Evolutionary conservation across 352 stramenopile genomes (phyloP), one percentile per base, ranked within the genome.

Genomic region (Pythium phragmiticola): DNA sequence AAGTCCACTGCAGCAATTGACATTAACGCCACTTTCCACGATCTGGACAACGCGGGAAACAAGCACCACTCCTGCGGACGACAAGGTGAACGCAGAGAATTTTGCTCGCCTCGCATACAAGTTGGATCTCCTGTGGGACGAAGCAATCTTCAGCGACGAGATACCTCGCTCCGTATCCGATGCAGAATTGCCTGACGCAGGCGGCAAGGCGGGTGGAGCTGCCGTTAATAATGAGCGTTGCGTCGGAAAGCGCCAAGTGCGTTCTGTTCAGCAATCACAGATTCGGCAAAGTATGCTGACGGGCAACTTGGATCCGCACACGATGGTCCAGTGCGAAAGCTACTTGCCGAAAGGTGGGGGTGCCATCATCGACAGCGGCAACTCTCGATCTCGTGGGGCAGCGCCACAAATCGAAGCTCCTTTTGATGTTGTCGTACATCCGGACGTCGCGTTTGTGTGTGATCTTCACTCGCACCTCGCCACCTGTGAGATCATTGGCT

Each of bases 401-500:
- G 63, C 63, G 6, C 60, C 69, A 12, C 81, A 49, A 17, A 54
- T 89, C 23, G 71, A 77, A 13, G 80, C 96, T 26, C 94, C 94
- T 8, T 98, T 97, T 62, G 73, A 76, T 17, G 80, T 98, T 19
- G 47, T 82, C 37, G 89, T 98, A 7, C 88, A 97, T 63, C 91
- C 94, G 13, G 88, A 98, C 51, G 92, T 81, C 5, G 81, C 79
- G 5, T 97, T 98, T 61, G 74, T 98, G 7, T 91, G 88, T 56
- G 95, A 98, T 63, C 67, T 98, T 52, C 95, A 98, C 68, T 80
- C 91, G 7, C 95, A 98, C 60, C 74, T 98, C 49, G 90, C 88
- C 14, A 93, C 89, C 17, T 94, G 85, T 37, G 95, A 98, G 78
- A 96, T 98, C 54, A 98, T 98, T 57, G 95, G 95, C 0, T 97